Evolutionary conservation across 2,329 filamentous ascomycete genomes (phyloP).

Genomic region (Juglanconis sp.): DNA sequence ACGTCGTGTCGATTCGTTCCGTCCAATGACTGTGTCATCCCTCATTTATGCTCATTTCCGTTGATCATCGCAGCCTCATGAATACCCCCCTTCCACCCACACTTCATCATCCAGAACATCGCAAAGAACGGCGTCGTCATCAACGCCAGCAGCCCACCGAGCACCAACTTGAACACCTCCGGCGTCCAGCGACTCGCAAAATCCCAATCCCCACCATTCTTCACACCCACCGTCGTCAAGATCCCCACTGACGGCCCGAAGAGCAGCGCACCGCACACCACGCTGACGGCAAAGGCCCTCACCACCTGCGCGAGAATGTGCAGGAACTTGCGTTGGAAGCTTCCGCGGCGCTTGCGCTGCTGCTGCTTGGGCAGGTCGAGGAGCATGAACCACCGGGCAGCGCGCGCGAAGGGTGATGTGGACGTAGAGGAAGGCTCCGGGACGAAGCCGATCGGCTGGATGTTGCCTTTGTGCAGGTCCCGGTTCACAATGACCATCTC

Average conservation of each 20-base stretch:
- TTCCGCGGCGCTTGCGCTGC: conserved; percentile 25
- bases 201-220: conserved; percentile 39
- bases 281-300: conserved; percentile 33
- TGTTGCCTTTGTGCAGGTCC: conserved; percentile 41
- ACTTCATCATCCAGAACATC: conserved; percentile 48
- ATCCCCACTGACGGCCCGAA: conserved; percentile 43
- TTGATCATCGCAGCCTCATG: conserved; percentile 27
- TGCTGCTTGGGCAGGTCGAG: conserved; percentile 29
- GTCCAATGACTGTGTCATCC: background rate
- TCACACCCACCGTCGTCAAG: conserved; percentile 36
- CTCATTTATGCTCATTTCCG: conserved; percentile 20
- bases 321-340: conserved; percentile 28
- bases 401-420: conserved; percentile 9
- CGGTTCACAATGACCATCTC: conserved; percentile 45
- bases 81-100: conserved; percentile 36
- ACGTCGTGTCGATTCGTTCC: background rate
- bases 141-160: conserved; percentile 44
- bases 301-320: conserved; percentile 35
- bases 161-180: conserved; percentile 47
- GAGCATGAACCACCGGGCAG: conserved; percentile 43
- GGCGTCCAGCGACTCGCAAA: conserved; percentile 43
- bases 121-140: conserved; percentile 47
- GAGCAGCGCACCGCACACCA: conserved; percentile 39
- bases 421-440: conserved; percentile 17
- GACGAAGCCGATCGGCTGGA: conserved; percentile 48